Conservation (phyloP, 805 yeast genomes). For the Sugiyamaella floridensis region DNA sequence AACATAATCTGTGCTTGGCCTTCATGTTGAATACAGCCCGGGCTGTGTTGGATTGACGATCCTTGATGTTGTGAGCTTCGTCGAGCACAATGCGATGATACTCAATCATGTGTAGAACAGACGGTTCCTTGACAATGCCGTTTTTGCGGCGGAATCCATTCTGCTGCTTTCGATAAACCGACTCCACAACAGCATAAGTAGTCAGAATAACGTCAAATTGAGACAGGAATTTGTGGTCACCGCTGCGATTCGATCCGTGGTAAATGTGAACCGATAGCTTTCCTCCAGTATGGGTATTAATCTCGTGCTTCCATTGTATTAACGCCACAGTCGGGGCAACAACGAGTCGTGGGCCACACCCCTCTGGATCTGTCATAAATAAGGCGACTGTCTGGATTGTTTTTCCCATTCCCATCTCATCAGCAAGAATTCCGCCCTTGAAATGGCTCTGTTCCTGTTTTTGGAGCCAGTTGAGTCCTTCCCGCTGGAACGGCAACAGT, state of each 20-base stretch:
- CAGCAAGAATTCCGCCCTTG: conserved; percentile 90
- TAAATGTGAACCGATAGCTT: conserved; percentile 60
- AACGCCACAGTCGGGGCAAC: conserved; percentile 98
- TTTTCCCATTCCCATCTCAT: conserved; percentile 99
- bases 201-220: conserved; percentile 77
- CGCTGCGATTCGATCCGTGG: conserved; percentile 80
- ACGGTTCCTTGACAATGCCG: conserved; percentile 69
- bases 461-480: conserved; percentile 85
- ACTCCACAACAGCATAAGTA: conserved; percentile 87
- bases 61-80: conserved; percentile 97
- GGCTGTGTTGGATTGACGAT: conserved; percentile 87
- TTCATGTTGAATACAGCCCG: conserved; percentile 74
- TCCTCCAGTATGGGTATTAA: conserved; percentile 73
- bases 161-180: conserved; percentile 72
- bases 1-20: conserved; percentile 78
- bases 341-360: conserved; percentile 65
- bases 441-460: conserved; percentile 70
- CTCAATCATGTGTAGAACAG: conserved; percentile 63
- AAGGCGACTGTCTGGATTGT: conserved; percentile 93
- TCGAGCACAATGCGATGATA: conserved; percentile 86
- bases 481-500: conserved; percentile 84
- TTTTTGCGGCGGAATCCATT: conserved; percentile 76
- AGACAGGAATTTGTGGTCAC: conserved; percentile 46
- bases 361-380: conserved; percentile 54
- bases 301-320: conserved; percentile 96